Percentiles rank a stretch among this genome's conserved stretches.
Conservation (phyloP, 805 yeast species). For the Maudiozyma turicensis region DNA sequence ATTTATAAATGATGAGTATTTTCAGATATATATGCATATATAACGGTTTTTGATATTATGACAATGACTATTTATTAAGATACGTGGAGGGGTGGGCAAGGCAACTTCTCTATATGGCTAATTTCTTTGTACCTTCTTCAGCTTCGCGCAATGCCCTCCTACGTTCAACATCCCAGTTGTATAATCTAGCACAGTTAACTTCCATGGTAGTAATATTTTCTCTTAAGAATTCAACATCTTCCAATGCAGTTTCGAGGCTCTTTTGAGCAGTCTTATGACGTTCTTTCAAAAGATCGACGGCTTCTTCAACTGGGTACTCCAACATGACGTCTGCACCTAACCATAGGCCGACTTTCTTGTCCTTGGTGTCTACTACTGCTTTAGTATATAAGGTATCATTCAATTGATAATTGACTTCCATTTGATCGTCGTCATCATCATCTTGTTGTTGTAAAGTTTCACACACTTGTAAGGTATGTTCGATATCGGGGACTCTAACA, state of each 20-base stretch:
- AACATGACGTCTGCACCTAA: slow-evolving; percentile 98
- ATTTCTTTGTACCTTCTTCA: slow-evolving; percentile 33
- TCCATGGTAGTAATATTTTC: slow-evolving; percentile 96
- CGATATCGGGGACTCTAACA: slow-evolving; percentile 82
- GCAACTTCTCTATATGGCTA: neutral
- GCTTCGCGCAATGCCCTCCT: slow-evolving; percentile 40
- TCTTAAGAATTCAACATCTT: slow-evolving; percentile 80
- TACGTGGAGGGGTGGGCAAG: too few relatives aligned
- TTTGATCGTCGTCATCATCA: slow-evolving; percentile 9
- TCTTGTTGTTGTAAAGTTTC: slow-evolving; percentile 30
- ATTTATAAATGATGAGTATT: too few relatives aligned
- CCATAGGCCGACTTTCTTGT: slow-evolving; percentile 66
- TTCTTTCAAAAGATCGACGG: slow-evolving; percentile 53
- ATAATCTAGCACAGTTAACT: slow-evolving; percentile 88
- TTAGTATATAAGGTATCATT: slow-evolving; percentile 87
- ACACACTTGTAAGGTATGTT: slow-evolving; percentile 72
- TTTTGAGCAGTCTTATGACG: slow-evolving; percentile 56
- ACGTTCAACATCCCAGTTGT: slow-evolving; percentile 81
- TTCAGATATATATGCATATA: too few relatives aligned
- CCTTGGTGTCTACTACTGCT: slow-evolving; percentile 53
- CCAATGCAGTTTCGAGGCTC: slow-evolving; percentile 53
- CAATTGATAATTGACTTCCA: slow-evolving; percentile 77
- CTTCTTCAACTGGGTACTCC: slow-evolving; percentile 87
- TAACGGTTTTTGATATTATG: too few relatives aligned
- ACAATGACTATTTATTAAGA: too few relatives aligned